A percentile compares a stretch with the other conserved stretches of the same genome.
phyloP scores from a whole-genome alignment of 805 yeast genomes.

The Candida oleophila region DNA sequence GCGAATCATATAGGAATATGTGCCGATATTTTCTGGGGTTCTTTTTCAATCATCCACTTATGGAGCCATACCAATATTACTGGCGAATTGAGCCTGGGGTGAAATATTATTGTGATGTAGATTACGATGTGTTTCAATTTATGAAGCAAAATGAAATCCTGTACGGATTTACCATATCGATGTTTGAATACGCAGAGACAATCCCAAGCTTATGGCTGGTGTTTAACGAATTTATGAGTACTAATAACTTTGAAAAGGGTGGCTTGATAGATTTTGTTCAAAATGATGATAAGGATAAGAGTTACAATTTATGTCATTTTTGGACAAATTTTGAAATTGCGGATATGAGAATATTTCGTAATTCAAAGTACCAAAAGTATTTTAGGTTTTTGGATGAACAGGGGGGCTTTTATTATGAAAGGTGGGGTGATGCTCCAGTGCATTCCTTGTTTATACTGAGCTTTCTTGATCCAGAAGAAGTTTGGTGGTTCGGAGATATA shows the following conservation, averaged over 20 bases:
- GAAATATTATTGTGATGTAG: constrained; percentile 57
- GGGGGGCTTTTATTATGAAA: constrained; percentile 82
- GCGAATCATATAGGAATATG: constrained; percentile 72
- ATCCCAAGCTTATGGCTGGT: constrained; percentile 65
- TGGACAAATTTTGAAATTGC: constrained; percentile 83
- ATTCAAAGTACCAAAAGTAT: constrained; percentile 53
- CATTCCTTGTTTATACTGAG: constrained; percentile 75
- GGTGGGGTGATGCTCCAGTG: constrained; percentile 96
- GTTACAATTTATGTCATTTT: constrained; percentile 75
- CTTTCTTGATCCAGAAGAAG: constrained; percentile 52
- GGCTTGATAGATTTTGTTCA: constrained; percentile 13
- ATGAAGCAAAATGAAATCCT: constrained; percentile 54
- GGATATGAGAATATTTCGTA: constrained; percentile 66
- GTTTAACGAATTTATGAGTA: constrained; percentile 43
- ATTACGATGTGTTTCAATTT: constrained; percentile 59
- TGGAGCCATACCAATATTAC: constrained; percentile 62
- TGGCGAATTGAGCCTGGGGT: constrained; percentile 81
- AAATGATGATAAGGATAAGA: constrained; percentile 13
- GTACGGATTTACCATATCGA: constrained; percentile 67
- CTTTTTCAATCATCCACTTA: constrained; percentile 58
- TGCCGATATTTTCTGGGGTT: constrained; percentile 51
- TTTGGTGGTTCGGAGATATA: constrained; percentile 71
- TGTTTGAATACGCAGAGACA: constrained; percentile 62
- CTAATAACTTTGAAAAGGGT: constrained; percentile 29
- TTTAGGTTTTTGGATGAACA: constrained; percentile 60